Evolutionary conservation across 345 rosid species (phyloP).

Genomic region (Fremontodendron californicum): DNA sequence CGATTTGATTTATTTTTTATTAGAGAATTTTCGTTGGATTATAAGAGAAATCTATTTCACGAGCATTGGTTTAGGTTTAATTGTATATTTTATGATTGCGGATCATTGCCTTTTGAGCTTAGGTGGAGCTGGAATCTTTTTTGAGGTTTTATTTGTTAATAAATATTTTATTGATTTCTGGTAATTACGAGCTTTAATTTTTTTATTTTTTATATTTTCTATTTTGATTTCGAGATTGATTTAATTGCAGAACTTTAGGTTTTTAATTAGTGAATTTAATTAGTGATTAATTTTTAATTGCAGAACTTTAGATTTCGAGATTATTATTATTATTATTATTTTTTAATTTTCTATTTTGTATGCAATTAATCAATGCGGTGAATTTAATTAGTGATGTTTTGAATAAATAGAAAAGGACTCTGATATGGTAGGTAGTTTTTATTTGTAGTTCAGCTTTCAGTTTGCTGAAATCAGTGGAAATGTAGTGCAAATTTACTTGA

Average conservation of each 20-base stretch:
- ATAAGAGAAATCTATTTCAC: not conserved
- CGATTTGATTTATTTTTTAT: not conserved
- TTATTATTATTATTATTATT: no score
- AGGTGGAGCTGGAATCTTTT: not conserved
- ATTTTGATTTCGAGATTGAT: not conserved
- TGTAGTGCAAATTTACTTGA: not conserved
- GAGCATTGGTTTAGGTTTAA: not conserved
- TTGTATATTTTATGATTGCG: not conserved
- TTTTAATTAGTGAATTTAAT: not conserved
- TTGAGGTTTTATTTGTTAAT: not conserved
- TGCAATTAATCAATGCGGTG: not conserved
- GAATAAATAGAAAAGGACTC: not conserved
- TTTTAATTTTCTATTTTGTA: no score
- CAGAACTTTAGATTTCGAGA: no score
- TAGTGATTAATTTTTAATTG: no score
- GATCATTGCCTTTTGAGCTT: not conserved
- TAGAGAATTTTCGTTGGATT: not conserved
- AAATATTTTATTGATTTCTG: not conserved
- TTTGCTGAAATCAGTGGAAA: not conserved
- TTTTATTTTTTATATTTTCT: not conserved
- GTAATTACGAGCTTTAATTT: not conserved
- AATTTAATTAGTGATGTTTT: not conserved
- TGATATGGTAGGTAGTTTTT: not conserved
- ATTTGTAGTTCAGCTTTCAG: not conserved
- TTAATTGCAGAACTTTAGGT: not conserved